phyloP scores from a whole-genome alignment of 805 yeast genomes.

The Candida yuanshanica region DNA sequence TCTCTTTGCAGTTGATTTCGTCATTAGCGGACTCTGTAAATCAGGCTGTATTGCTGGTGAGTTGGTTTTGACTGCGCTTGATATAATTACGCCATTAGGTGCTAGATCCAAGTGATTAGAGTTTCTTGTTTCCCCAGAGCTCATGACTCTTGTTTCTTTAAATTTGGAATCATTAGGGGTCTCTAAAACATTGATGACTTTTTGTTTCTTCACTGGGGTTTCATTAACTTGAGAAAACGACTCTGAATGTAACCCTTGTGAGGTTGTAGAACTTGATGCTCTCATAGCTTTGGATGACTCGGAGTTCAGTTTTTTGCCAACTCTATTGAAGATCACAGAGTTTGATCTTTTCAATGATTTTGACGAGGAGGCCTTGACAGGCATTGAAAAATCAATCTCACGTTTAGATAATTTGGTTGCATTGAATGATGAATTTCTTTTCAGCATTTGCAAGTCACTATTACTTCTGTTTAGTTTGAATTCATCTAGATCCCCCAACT shows the following conservation, averaged over 20 bases:
- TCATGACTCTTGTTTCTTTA: neutral
- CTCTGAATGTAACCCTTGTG: conserved; percentile 7
- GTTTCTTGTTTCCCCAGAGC: conserved; percentile 4
- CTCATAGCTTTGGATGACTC: neutral
- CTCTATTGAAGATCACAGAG: conserved; percentile 23
- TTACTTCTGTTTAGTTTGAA: conserved; percentile 16
- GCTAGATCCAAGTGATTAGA: neutral
- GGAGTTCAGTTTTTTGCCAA: conserved; percentile 16
- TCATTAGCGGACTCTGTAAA: conserved; percentile 18
- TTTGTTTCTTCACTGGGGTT: conserved; percentile 22
- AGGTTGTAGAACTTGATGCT: neutral
- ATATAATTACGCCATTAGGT: neutral
- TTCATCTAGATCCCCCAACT: conserved; percentile 20
- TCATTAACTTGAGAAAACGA: conserved; percentile 24
- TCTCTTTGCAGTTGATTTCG: conserved; percentile 12
- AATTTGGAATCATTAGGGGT: conserved; percentile 12
- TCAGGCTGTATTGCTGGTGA: conserved; percentile 2
- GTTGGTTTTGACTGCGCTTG: neutral
- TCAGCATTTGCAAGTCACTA: conserved; percentile 19
- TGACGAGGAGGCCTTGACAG: conserved; percentile 5
- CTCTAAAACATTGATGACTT: conserved; percentile 11
- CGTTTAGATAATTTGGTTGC: conserved; percentile 20
- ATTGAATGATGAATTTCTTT: conserved; percentile 22
- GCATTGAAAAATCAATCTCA: conserved; percentile 23
- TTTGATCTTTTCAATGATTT: conserved; percentile 10